Evolutionary conservation across 495 filamentous ascomycete genomes (phyloP).

Genomic region (Hyphodiscus hymeniophilus): DNA sequence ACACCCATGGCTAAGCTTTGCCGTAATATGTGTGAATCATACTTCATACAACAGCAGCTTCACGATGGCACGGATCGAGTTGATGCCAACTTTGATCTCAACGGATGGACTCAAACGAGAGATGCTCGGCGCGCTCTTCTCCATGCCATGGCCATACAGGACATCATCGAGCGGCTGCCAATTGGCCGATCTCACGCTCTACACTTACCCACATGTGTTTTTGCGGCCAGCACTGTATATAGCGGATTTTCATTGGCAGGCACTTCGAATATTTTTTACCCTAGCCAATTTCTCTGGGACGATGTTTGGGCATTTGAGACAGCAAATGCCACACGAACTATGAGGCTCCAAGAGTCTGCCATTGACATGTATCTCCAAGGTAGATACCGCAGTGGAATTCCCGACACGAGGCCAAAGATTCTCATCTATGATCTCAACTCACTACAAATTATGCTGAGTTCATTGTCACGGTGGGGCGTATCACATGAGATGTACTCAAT

Average conservation of each 20-base stretch:
- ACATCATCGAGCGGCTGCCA: slow-evolving; percentile 41
- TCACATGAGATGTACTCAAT: too few relatives aligned
- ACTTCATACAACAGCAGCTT: slow-evolving; percentile 34
- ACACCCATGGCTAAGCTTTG: slow-evolving; percentile 35
- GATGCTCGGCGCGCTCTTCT: slow-evolving; percentile 37
- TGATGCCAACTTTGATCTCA: slow-evolving; percentile 29
- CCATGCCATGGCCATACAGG: slow-evolving; percentile 41
- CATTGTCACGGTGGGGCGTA: too few relatives aligned
- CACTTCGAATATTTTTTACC: slow-evolving; percentile 29
- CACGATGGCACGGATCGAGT: slow-evolving; percentile 24
- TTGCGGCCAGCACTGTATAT: slow-evolving; percentile 37
- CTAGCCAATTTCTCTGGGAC: too few relatives aligned
- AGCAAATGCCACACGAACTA: too few relatives aligned
- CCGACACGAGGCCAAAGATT: too few relatives aligned
- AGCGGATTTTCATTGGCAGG: slow-evolving; percentile 34
- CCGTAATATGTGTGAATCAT: slow-evolving; percentile 34
- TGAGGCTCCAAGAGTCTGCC: too few relatives aligned
- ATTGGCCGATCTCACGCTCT: slow-evolving; percentile 39
- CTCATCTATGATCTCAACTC: too few relatives aligned
- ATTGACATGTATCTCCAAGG: too few relatives aligned
- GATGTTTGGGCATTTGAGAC: too few relatives aligned
- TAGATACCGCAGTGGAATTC: too few relatives aligned
- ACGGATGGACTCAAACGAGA: slow-evolving; percentile 31
- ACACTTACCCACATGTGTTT: slow-evolving; percentile 39
- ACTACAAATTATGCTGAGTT: too few relatives aligned